phyloP scores from a whole-genome alignment of 2,329 filamentous ascomycete genomes.

The Penicillium sp. region DNA sequence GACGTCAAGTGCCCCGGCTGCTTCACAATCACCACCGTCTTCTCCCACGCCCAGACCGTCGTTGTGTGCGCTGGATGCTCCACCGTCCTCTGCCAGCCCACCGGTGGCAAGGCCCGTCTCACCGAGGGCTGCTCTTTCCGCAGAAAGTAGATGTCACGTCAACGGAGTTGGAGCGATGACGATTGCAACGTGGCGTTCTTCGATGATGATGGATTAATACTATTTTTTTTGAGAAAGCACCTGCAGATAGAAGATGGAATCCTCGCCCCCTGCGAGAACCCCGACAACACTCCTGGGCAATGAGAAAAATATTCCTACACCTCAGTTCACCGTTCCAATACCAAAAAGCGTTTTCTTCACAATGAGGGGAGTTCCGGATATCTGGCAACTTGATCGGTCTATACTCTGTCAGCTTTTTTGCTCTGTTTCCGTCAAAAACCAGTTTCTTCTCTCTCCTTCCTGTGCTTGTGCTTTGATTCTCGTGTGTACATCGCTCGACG shows the following conservation, averaged over 20 bases:
- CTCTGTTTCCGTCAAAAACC: slow-evolving; percentile 34
- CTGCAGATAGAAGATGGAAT: slow-evolving; percentile 57
- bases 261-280: slow-evolving; percentile 49
- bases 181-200: slow-evolving; percentile 45
- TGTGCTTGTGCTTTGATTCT: slow-evolving; percentile 39
- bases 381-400: slow-evolving; percentile 69
- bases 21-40: slow-evolving; percentile 99
- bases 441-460: slow-evolving; percentile 49
- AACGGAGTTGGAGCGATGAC: slow-evolving; percentile 34
- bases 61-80: slow-evolving; percentile 99
- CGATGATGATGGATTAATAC: slow-evolving; percentile 34
- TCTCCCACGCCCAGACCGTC: slow-evolving; percentile 99
- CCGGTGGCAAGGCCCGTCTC: slow-evolving; percentile 97
- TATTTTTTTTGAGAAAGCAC: slow-evolving; percentile 34
- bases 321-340: slow-evolving; percentile 40
- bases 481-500: slow-evolving; percentile 18
- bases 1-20: slow-evolving; percentile 99
- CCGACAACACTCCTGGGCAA: slow-evolving; percentile 59
- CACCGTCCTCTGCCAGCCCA: slow-evolving; percentile 99
- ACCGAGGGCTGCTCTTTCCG: slow-evolving; percentile 99
- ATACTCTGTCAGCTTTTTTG: slow-evolving; percentile 42
- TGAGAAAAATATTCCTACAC: slow-evolving; percentile 60
- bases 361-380: slow-evolving; percentile 78
- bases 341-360: slow-evolving; percentile 60
- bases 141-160: slow-evolving; percentile 79